Evolutionary conservation across 2,329 filamentous ascomycete species (phyloP).

Genomic region (Ophiostoma ulmi): DNA sequence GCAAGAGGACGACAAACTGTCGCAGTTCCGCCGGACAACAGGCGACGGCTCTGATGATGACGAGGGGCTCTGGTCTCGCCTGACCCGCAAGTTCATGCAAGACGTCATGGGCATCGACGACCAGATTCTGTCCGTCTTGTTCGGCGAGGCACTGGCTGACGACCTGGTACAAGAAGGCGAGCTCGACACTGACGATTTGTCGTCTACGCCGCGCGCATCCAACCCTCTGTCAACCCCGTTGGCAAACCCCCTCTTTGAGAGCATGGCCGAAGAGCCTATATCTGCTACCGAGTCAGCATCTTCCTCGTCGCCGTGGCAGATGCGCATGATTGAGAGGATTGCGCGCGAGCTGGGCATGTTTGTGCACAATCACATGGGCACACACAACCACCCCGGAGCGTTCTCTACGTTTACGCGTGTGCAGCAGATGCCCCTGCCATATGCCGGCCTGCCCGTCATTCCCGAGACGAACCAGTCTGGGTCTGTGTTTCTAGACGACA

Average conservation of each 20-base stretch:
- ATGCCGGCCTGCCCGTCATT: slow-evolving; percentile 69
- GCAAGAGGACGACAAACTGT: slow-evolving; percentile 39
- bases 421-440: slow-evolving; percentile 62
- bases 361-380: slow-evolving; percentile 72
- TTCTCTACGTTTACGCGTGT: slow-evolving; percentile 74
- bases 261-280: neutral
- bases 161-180: slow-evolving; percentile 28
- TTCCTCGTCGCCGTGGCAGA: slow-evolving; percentile 54
- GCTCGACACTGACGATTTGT: slow-evolving; percentile 33
- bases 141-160: slow-evolving; percentile 68
- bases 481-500: slow-evolving; percentile 16
- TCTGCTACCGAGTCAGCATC: slow-evolving; percentile 23
- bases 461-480: slow-evolving; percentile 42
- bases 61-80: slow-evolving; percentile 70
- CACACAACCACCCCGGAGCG: slow-evolving; percentile 63
- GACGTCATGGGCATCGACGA: slow-evolving; percentile 92
- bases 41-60: slow-evolving; percentile 32
- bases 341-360: slow-evolving; percentile 80
- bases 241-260: slow-evolving; percentile 22
- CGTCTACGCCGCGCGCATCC: slow-evolving; percentile 45
- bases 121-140: slow-evolving; percentile 72
- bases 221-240: slow-evolving; percentile 25
- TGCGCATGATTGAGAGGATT: slow-evolving; percentile 74
- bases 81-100: slow-evolving; percentile 80
- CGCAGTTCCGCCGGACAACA: neutral